Percentiles rank a stretch among this genome's conserved stretches.
These are phyloP conservation scores for Bryum argenteum DNA, from an alignment of 225 moss, liverwort and hornwort species.

Conservation along the genomic window DNA sequence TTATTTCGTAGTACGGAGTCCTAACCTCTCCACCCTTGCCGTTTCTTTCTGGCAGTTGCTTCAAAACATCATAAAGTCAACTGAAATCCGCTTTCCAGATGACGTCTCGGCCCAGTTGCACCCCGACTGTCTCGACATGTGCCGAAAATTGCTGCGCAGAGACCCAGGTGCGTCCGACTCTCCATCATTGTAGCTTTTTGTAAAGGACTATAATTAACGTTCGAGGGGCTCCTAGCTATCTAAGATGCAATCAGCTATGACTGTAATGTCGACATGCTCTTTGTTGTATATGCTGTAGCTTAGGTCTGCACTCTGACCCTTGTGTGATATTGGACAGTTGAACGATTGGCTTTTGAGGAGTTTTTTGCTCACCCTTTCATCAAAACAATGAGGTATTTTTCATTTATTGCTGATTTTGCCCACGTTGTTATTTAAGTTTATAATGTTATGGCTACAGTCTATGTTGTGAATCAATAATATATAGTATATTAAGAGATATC, in stretches of 20 bases:
- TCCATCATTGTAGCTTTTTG: constrained; percentile 9
- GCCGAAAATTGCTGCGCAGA: constrained; percentile 87
- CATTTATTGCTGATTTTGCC: constrained; percentile 9
- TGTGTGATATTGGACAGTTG: constrained; percentile 61
- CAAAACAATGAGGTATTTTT: constrained; percentile 67
- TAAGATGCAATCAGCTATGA: constrained; percentile 14
- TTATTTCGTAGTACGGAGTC: neutral
- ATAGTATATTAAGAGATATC: constrained; percentile 18
- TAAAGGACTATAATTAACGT: neutral
- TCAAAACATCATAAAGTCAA: constrained; percentile 84
- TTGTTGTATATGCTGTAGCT: constrained; percentile 15
- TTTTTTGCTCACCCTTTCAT: constrained; percentile 97
- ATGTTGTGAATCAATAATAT: neutral
- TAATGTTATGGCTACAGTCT: constrained; percentile 10
- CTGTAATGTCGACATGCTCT: constrained; percentile 8
- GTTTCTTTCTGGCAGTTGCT: constrained; percentile 64
- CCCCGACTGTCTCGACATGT: constrained; percentile 90
- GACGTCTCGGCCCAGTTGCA: constrained; percentile 75
- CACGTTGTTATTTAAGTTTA: constrained; percentile 4
- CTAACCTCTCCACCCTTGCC: constrained; percentile 16
- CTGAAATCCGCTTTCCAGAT: constrained; percentile 84
- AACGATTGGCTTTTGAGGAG: constrained; percentile 96
- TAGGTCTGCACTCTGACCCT: constrained; percentile 36
- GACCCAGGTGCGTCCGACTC: constrained; percentile 69
- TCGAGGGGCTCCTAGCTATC: constrained; percentile 15